Conservation (phyloP, 495 filamentous ascomycete species). For the Aspergillus carlsbadensis region DNA sequence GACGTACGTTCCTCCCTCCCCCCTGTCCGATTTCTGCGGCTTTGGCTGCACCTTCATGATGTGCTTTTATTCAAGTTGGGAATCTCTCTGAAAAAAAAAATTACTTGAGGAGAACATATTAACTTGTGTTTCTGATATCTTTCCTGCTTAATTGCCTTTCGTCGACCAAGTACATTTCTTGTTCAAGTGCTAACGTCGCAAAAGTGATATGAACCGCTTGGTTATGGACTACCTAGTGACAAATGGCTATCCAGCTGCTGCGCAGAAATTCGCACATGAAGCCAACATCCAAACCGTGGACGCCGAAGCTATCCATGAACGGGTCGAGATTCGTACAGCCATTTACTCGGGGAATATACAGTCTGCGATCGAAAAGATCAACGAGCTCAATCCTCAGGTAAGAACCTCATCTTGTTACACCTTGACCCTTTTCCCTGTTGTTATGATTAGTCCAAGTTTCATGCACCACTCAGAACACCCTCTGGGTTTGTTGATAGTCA, state of each 20-base stretch:
- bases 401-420: slow-evolving; percentile 29
- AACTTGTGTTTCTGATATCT: slow-evolving; percentile 68
- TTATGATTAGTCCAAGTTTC: slow-evolving; percentile 95
- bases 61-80: slow-evolving; percentile 89
- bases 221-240: slow-evolving; percentile 97
- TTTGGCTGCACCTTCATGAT: slow-evolving; percentile 60
- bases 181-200: slow-evolving; percentile 31
- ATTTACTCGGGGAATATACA: slow-evolving; percentile 85
- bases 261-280: slow-evolving; percentile 89
- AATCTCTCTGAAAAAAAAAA: slow-evolving; percentile 98
- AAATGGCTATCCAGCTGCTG: slow-evolving; percentile 91
- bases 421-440: slow-evolving; percentile 34
- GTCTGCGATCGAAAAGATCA: slow-evolving; percentile 79
- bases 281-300: slow-evolving; percentile 80
- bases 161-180: background rate
- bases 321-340: slow-evolving; percentile 74
- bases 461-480: slow-evolving; percentile 98
- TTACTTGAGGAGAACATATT: slow-evolving; percentile 79
- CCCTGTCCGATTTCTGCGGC: slow-evolving; percentile 10
- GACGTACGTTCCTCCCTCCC: slow-evolving; percentile 60
- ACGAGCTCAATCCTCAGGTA: slow-evolving; percentile 89
- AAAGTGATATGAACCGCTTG: slow-evolving; percentile 91
- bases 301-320: slow-evolving; percentile 67
- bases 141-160: slow-evolving; percentile 15
- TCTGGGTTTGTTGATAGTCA: slow-evolving; percentile 88